Evolutionary conservation across 2,329 filamentous ascomycete species (phyloP), one percentile per base, ranked within the genome.

Genomic region (Pseudogymnoascus pannorum): DNA sequence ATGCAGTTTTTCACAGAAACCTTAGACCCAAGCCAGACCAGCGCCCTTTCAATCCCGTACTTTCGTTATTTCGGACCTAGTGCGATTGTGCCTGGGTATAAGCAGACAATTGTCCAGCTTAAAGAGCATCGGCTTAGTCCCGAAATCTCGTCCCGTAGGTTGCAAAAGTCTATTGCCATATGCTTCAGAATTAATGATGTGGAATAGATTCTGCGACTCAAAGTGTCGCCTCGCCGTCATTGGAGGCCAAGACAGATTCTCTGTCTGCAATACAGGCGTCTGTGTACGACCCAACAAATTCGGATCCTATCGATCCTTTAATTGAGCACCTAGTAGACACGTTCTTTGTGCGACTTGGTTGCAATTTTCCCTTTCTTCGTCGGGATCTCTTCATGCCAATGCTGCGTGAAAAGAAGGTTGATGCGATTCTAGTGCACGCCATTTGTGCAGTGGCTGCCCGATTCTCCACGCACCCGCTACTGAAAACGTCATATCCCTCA

Each of bases 1-100:
- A 44, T 44, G 20, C 40, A 42, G 7, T 12, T 4, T 22, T 44
- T n/a, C 2, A 44, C 40, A 44, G 20, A 44, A 24, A 44, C 40
- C 12, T 11, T 44, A 24, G 40, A 12, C 3, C 20, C 7, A 14
- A 24, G 40, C 40, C 40, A 44, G 18, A 44, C 11, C 40, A 24
- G 40, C 20, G 78, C 82, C 38, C 78, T 88, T 69, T 82, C 87
- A 61, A 89, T 96, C 65, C 91, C 91, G 0, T 96, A 94, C 72
- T 96, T 96, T 69, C 81, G 92, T 63, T 96, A 94, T 74, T 94
- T 96, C 71, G 92, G 91, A 0, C 90, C 90, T 0, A 96, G 91
- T 1, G 92, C 91, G 64, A 96, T 96, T 69, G 90, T 94, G 60
- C 91, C 91, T 1, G 91, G 91, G 20, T 95, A 92, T 76, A 95